These are phyloP conservation scores for Nakazawaea wyomingensis DNA, from an alignment of 805 yeast species.

Conservation along the genomic window DNA sequence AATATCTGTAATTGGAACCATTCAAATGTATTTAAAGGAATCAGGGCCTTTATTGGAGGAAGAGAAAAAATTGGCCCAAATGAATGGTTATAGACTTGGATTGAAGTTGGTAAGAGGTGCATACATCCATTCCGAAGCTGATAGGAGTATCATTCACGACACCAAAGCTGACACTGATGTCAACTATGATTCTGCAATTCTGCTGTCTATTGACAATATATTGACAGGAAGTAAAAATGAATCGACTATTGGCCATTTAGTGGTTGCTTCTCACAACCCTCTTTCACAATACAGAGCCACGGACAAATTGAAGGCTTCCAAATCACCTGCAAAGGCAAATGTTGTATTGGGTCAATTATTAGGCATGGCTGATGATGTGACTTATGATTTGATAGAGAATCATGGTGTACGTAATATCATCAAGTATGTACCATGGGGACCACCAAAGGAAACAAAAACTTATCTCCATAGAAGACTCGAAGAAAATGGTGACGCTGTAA, in stretches of 20 bases:
- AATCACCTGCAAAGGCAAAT: constrained; percentile 36
- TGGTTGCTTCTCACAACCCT: constrained; percentile 87
- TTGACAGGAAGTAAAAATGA: constrained; percentile 28
- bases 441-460: constrained; percentile 88
- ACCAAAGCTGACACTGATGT: constrained; percentile 78
- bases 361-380: constrained; percentile 93
- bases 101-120: constrained; percentile 94
- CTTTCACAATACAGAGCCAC: constrained; percentile 74
- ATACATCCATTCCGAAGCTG: constrained; percentile 82
- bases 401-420: constrained; percentile 70
- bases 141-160: constrained; percentile 66
- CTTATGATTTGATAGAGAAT: constrained; percentile 63
- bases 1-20: constrained; percentile 78
- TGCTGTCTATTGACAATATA: constrained; percentile 55
- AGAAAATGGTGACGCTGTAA: constrained; percentile 94
- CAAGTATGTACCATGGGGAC: constrained; percentile 98
- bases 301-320: constrained; percentile 33
- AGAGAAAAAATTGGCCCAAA: constrained; percentile 62
- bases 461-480: constrained; percentile 84
- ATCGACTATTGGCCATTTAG: constrained; percentile 65
- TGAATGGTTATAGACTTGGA: constrained; percentile 66
- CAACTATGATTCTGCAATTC: constrained; percentile 68
- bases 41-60: constrained; percentile 53
- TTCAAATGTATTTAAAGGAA: constrained; percentile 85
- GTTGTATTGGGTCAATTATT: constrained; percentile 85